Evolutionary conservation across 169 alveolate genomes (phyloP), one percentile per base, ranked within the genome.

Genomic region (Plasmodium relictum): DNA sequence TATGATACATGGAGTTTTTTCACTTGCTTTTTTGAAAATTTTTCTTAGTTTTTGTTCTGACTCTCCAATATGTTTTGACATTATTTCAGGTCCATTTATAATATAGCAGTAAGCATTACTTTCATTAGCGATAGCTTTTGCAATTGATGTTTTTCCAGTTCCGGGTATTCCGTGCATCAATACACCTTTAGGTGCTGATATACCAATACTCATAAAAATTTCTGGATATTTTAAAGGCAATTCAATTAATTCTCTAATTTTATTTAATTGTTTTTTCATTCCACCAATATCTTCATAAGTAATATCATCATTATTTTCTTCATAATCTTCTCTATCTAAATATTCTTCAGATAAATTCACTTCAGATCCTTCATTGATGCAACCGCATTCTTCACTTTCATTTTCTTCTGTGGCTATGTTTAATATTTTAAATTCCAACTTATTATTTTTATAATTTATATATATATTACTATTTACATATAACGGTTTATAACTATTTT

Each of bases 141-240:
- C 97, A 16, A 95, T 92, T 37, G 95, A 88, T 20, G 97, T 95
- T 88, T 95, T 95, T 39, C 97, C 97, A 0, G 95, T 91, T 5
- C 97, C 97, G 3, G 97, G 97, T 6, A 96, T 96, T 8, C 97
- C 97, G 88, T 95, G 96, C 91, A 95, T 74, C 22, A 95, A 72
- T 37, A 95, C 95, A 2, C 97, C 97, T 72, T 95, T 95, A 0
- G 97, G 95, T 16, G 97, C 97, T 45, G 92, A 89, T 18, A 95
- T 93, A 14, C 97, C 97, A 39, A 95, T 95, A 10, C 96, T 92
- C 44, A 91, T 89, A 70, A 92, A 95, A 45, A 94, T 93, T 63
- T 93, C 95, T 8, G 97, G 96, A 71, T 92, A 95, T 63, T 89
- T 71, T 48, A 95, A 65, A 6, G 97, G 97, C 41, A 94, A 87